Percentiles rank a stretch among this genome's conserved stretches.
phyloP scores from a whole-genome alignment of 2,329 filamentous ascomycete species.

The Fusarium miscanthi region DNA sequence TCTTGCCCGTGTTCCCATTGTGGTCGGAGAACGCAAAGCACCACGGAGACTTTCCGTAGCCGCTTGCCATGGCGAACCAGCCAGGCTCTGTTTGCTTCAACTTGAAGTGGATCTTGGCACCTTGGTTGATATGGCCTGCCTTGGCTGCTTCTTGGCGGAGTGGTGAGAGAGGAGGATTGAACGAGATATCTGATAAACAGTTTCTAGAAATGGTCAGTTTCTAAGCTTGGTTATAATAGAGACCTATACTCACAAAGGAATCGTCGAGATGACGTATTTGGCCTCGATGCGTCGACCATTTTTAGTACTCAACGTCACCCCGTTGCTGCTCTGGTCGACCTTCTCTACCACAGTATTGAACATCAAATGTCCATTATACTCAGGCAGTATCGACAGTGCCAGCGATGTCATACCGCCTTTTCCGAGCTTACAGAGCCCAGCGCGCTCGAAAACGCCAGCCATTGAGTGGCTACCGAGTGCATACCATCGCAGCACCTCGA shows the following conservation, averaged over 20 bases:
- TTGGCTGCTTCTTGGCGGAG: constrained; percentile 17
- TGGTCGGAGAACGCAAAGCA: constrained; percentile 36
- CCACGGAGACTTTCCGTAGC: constrained; percentile 9
- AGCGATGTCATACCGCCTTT: constrained; percentile 35
- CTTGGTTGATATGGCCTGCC: constrained; percentile 21
- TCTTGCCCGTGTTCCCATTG: constrained; percentile 3
- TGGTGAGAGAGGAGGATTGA: constrained; percentile 1
- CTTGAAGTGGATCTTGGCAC: constrained; percentile 29
- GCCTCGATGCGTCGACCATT: constrained; percentile 2
- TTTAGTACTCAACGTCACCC: constrained; percentile 7
- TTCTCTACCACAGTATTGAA: constrained; percentile 11
- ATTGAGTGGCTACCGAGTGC: constrained; percentile 23
- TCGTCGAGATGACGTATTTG: constrained; percentile 17
- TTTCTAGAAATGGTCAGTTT: background rate
- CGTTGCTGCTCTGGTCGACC: background rate
- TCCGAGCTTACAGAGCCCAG: constrained; percentile 29
- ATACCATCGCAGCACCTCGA: constrained; percentile 35
- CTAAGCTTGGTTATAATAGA: fast-evolving
- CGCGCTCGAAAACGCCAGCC: constrained; percentile 21
- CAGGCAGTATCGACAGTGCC: constrained; percentile 5
- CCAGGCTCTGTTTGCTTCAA: background rate
- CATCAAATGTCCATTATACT: constrained; percentile 13
- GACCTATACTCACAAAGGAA: constrained; percentile 20
- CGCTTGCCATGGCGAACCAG: constrained; percentile 21
- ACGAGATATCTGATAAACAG: background rate